Conservation (phyloP, 768 basidiomycete species). For the Trametes cubensis region DNA sequence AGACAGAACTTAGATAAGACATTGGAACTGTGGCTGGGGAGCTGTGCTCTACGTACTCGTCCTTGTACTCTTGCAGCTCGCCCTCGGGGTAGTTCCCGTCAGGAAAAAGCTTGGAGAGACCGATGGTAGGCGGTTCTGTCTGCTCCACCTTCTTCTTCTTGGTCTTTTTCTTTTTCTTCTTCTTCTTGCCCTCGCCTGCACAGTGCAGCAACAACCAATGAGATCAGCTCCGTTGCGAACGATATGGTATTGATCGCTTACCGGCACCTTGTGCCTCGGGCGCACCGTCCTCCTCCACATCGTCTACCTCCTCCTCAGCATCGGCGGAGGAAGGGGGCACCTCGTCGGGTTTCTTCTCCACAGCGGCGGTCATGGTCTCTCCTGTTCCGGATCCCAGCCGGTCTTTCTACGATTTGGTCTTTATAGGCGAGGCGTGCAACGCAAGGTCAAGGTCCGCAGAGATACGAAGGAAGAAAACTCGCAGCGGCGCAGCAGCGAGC, state of each 20-base stretch:
- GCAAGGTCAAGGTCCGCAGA: too few relatives aligned
- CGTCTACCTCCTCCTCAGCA: conserved; percentile 32
- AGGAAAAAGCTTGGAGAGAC: conserved; percentile 85
- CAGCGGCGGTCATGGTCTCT: conserved; percentile 19
- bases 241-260: conserved; percentile 10
- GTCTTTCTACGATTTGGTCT: too few relatives aligned
- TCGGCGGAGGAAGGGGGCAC: conserved; percentile 27
- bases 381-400: neutral
- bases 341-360: conserved; percentile 25
- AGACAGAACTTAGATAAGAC: neutral
- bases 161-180: conserved; percentile 94
- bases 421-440: too few relatives aligned
- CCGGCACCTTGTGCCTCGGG: conserved; percentile 27
- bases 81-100: conserved; percentile 90
- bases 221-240: neutral
- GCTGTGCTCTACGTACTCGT: conserved; percentile 69
- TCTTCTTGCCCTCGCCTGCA: conserved; percentile 66
- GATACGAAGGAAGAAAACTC: neutral
- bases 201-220: neutral
- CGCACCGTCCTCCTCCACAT: conserved; percentile 33
- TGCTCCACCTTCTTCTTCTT: conserved; percentile 81
- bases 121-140: conserved; percentile 89
- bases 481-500: conserved; percentile 8
- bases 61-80: conserved; percentile 86
- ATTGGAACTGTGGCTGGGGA: neutral